Evolutionary conservation across 768 basidiomycete species (phyloP).

Genomic region (Albatrellus ellisii): DNA sequence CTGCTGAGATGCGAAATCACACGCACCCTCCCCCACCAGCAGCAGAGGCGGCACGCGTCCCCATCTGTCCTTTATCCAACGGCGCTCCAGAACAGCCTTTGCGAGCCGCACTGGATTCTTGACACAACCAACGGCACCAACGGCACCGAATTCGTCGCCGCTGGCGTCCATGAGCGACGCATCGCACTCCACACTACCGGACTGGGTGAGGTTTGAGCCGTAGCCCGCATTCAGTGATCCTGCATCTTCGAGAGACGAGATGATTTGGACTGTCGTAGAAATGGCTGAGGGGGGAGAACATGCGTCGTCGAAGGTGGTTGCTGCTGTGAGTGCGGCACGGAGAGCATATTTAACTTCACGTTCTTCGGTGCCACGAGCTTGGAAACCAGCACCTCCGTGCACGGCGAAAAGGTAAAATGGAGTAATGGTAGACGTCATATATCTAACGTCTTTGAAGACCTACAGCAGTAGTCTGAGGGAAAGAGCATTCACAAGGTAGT

Average conservation of each 20-base stretch:
- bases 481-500: no score
- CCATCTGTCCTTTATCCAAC: slow-evolving; percentile 32
- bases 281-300: no score
- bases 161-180: slow-evolving; percentile 56
- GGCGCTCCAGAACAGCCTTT: slow-evolving; percentile 38
- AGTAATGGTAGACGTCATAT: no score
- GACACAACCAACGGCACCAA: slow-evolving; percentile 53
- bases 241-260: background rate
- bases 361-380: slow-evolving; percentile 21
- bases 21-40: slow-evolving; percentile 50
- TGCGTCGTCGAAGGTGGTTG: slow-evolving; percentile 1
- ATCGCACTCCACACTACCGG: slow-evolving; percentile 74
- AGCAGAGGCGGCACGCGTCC: slow-evolving; percentile 61
- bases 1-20: slow-evolving; percentile 30
- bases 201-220: slow-evolving; percentile 66
- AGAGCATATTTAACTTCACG: slow-evolving; percentile 43
- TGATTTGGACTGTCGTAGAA: background rate
- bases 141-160: slow-evolving; percentile 46
- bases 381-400: slow-evolving; percentile 72
- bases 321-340: slow-evolving; percentile 31
- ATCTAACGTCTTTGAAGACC: no score
- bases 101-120: slow-evolving; percentile 61
- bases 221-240: slow-evolving; percentile 30
- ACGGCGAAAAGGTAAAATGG: slow-evolving; percentile 33
- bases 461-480: no score